A percentile compares a stretch with the other conserved stretches of the same genome.
Conservation (phyloP, 2,329 filamentous ascomycete genomes). For the Alternaria angustiovoidea region DNA sequence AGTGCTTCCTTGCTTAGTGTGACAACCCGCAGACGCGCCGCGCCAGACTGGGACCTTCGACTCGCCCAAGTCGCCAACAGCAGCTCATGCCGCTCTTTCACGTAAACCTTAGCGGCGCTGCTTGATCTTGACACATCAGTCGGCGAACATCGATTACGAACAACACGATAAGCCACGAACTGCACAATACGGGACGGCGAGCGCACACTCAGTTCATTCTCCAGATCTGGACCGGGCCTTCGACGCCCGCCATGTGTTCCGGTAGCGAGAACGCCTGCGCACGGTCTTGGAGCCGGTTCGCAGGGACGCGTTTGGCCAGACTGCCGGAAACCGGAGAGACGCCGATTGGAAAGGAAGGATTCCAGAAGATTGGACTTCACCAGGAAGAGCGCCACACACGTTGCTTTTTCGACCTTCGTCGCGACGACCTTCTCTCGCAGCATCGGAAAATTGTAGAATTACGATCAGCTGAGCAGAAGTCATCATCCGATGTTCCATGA, state of each 20-base stretch:
- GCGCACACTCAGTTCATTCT: not conserved
- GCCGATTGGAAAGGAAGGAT: conserved; percentile 10
- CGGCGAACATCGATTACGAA: not conserved
- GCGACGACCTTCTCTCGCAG: not conserved
- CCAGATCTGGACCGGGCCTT: not conserved
- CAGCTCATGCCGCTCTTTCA: not conserved
- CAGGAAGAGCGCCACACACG: not conserved
- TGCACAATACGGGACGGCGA: not conserved
- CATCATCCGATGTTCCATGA: not conserved
- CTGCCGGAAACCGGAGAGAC: conserved; percentile 1
- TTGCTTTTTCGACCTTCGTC: not conserved
- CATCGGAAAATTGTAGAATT: not conserved
- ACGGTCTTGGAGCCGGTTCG: conserved; percentile 2
- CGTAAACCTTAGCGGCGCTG: not conserved
- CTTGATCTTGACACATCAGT: conserved; percentile 1
- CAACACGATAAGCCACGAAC: not conserved
- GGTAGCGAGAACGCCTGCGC: not conserved
- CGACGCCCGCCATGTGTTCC: not conserved
- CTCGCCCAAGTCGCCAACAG: not conserved
- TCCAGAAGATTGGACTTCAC: not conserved
- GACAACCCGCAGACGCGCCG: not conserved
- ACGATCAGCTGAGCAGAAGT: not conserved
- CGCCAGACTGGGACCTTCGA: not conserved
- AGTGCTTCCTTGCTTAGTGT: not conserved
- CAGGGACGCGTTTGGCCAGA: conserved; percentile 2